Evolutionary conservation across 2,329 filamentous ascomycete genomes (phyloP).

Genomic region (Cadophora malorum): DNA sequence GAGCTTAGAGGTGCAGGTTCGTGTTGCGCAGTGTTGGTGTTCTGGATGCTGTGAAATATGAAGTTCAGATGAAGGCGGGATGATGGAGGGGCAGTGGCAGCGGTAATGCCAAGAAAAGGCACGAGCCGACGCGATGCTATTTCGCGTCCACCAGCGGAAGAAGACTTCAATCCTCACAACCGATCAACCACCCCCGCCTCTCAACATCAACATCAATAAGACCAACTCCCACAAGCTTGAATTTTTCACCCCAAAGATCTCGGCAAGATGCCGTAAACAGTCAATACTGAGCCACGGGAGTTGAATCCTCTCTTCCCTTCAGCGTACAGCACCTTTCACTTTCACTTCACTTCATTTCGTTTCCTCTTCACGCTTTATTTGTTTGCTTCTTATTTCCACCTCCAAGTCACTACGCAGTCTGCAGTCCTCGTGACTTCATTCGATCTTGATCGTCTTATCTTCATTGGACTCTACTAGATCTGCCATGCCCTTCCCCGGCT

Average conservation of each 20-base stretch:
- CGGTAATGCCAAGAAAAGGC: conserved; percentile 8
- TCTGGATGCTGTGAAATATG: not conserved
- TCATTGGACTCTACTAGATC: not conserved
- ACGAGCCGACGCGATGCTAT: conserved; percentile 12
- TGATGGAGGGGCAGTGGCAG: conserved; percentile 23
- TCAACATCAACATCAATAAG: conserved; percentile 9
- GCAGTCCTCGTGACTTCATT: not conserved
- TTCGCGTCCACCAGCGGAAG: not conserved
- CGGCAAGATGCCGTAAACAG: not conserved
- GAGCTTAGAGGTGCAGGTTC: conserved; percentile 31
- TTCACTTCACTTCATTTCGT: not conserved
- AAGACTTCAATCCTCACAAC: not conserved
- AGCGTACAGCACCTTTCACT: not conserved
- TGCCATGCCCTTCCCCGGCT: conserved; percentile 24
- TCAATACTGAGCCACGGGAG: conserved; percentile 7
- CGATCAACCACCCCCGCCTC: not conserved
- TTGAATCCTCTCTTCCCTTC: conserved; percentile 6
- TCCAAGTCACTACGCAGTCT: not conserved
- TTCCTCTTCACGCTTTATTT: not conserved
- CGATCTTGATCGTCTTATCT: not conserved
- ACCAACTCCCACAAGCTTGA: not conserved
- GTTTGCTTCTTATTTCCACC: not conserved
- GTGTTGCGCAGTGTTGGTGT: conserved; percentile 15
- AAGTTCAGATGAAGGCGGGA: conserved; percentile 7
- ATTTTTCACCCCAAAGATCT: not conserved